These are phyloP conservation scores for Conoideocrella luteorostrata DNA, from an alignment of 2,329 filamentous ascomycete genomes.

Conservation along the genomic window DNA sequence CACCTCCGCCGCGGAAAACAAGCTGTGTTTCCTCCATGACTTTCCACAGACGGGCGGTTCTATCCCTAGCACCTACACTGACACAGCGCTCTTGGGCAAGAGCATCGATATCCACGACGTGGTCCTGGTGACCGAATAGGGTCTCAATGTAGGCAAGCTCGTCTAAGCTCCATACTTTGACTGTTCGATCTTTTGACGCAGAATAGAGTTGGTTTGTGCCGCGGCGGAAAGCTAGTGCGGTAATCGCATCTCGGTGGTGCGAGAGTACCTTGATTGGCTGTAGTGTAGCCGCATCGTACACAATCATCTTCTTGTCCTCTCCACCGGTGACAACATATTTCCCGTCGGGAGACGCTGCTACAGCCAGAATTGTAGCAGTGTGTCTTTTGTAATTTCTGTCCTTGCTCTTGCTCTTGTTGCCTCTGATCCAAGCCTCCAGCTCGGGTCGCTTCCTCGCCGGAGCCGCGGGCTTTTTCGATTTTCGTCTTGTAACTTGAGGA, in stretches of 20 bases:
- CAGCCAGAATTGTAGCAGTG: conserved; percentile 69
- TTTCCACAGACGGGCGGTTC: conserved; percentile 91
- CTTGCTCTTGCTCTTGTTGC: conserved; percentile 50
- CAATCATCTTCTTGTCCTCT: conserved; percentile 73
- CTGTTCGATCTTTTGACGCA: conserved; percentile 80
- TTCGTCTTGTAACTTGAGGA: conserved; percentile 51
- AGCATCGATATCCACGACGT: conserved; percentile 77
- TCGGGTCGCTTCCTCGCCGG: conserved; percentile 57
- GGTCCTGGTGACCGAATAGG: conserved; percentile 90
- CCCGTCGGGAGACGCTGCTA: conserved; percentile 83
- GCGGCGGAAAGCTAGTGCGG: conserved; percentile 75
- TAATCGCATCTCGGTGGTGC: conserved; percentile 87
- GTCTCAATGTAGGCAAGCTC: conserved; percentile 93
- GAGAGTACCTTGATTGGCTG: conserved; percentile 75
- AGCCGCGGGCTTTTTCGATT: conserved; percentile 50
- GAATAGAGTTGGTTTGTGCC: conserved; percentile 91
- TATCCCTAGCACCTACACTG: conserved; percentile 83
- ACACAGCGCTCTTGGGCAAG: conserved; percentile 83
- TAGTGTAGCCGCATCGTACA: conserved; percentile 79
- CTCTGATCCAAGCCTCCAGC: conserved; percentile 57
- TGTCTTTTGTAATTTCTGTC: conserved; percentile 70
- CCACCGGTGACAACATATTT: conserved; percentile 89
- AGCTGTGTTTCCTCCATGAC: conserved; percentile 92
- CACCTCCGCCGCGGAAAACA: conserved; percentile 81
- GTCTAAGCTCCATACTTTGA: conserved; percentile 92